Evolutionary conservation across 129 eudicot species (phyloP).

Genomic region (Daucus carota): DNA sequence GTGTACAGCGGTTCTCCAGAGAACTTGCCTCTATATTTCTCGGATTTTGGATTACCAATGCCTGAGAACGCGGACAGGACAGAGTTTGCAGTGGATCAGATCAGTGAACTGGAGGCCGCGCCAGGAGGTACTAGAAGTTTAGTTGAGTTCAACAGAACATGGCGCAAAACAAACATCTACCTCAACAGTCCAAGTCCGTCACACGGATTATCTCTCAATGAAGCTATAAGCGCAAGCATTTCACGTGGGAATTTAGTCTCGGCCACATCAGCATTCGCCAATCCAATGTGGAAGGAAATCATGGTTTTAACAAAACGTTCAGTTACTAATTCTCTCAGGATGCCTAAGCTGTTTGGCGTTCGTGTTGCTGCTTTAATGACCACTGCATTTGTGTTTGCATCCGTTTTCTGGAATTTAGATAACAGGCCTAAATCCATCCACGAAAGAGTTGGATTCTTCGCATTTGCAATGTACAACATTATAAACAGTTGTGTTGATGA

Average conservation of each 20-base stretch:
- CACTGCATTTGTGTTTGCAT: not conserved
- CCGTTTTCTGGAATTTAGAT: not conserved
- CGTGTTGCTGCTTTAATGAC: not conserved
- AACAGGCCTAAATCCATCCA: not conserved
- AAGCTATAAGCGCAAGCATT: not conserved
- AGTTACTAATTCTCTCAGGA: not conserved
- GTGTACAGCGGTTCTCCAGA: not conserved
- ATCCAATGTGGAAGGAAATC: not conserved
- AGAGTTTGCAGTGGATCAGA: not conserved
- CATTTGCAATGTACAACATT: not conserved
- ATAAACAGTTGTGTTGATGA: not conserved
- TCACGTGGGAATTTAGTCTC: not conserved
- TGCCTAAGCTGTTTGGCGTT: not conserved
- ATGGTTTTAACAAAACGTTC: not conserved
- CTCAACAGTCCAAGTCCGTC: not conserved
- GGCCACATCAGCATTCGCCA: not conserved
- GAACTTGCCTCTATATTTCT: not conserved
- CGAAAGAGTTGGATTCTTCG: not conserved
- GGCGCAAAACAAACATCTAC: not conserved
- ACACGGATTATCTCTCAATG: not conserved
- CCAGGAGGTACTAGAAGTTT: not conserved
- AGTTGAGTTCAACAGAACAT: not conserved
- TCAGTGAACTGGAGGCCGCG: not conserved
- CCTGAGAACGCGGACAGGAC: not conserved
- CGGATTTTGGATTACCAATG: not conserved